Conservation (phyloP, 2,329 filamentous ascomycete species). For the Epichloe bromicola region DNA sequence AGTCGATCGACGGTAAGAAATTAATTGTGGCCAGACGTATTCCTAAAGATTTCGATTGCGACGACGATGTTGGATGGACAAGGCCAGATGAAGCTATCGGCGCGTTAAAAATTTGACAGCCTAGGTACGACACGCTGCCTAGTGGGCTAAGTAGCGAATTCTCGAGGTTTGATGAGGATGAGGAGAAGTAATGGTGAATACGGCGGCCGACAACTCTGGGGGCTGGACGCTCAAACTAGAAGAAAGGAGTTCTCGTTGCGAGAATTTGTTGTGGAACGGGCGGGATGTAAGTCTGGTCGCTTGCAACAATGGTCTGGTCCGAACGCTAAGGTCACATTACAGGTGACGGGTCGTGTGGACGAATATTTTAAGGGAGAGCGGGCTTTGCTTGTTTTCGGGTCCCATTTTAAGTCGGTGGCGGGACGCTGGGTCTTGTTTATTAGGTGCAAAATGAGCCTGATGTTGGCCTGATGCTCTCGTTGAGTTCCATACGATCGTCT, state of each 20-base stretch:
- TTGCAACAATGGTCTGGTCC: background rate
- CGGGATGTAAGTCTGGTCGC: background rate
- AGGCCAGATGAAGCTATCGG: background rate
- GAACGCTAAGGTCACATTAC: background rate
- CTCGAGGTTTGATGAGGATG: background rate
- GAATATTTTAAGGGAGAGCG: background rate
- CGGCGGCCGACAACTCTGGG: background rate
- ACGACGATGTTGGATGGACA: background rate
- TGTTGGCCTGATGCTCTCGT: background rate
- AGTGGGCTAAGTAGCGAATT: background rate
- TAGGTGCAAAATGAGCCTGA: background rate
- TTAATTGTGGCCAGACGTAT: background rate
- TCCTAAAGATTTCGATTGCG: background rate
- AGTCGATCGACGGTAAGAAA: background rate
- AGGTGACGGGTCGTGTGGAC: background rate
- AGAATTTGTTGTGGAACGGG: slow-evolving; percentile 9
- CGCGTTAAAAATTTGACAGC: background rate
- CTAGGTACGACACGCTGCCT: background rate
- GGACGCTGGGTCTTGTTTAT: background rate
- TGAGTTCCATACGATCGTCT: too few species aligned
- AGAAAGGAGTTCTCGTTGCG: background rate
- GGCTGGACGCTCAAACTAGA: background rate
- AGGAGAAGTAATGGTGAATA: background rate
- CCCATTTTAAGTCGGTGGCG: background rate
- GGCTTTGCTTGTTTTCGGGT: background rate